Evolutionary conservation across 2,329 filamentous ascomycete genomes (phyloP), one percentile per base, ranked within the genome.

Genomic region (Thelonectria blattea): DNA sequence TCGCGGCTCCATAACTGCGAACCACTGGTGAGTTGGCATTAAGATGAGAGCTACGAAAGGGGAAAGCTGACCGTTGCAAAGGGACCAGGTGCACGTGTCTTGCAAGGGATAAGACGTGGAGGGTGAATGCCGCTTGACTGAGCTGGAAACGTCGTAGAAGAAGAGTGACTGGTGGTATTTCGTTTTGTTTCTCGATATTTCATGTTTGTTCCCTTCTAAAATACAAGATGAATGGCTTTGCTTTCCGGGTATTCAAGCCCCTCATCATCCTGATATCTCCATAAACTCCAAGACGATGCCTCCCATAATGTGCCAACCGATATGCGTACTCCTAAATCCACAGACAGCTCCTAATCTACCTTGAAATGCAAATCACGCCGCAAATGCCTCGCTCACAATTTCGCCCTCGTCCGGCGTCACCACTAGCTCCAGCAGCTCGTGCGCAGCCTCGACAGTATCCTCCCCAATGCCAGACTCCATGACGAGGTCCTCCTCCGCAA

Each of bases 401-500:
- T 83, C 79, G 2, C 82, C 83, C 57, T 85, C 83, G 42, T 96
- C 91, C 0, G 92, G 90, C 54, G 91, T 95, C 20, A 97, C 86
- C 2, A 88, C 86, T 62, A 92, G 81, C 73, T 97, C 92, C 41
- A 98, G 76, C 63, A 99, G 80, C 70, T 91, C 87, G 68, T 94
- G 89, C 3, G 95, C 94, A 75, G 89, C 88, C 64, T 94, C 91
- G 1, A 90, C 86, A 1, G 92, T 91, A 64, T 92, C 91, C 27
- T 89, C 85, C 37, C 91, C 89, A 54, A 96, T 89, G 0, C 89
- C 89, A 1, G 82, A 81, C 75, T 97, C 93, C 27, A 96, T 82
- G 11, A 95, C 84, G 9, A 91, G 75, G 30, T 92, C 90, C 62
- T 96, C 92, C 51, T 88, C 86, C 6, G 87, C 89, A 73, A 97